phyloP scores from a whole-genome alignment of 2,329 filamentous ascomycete species.

The Aspergillus pseudoterreus region DNA sequence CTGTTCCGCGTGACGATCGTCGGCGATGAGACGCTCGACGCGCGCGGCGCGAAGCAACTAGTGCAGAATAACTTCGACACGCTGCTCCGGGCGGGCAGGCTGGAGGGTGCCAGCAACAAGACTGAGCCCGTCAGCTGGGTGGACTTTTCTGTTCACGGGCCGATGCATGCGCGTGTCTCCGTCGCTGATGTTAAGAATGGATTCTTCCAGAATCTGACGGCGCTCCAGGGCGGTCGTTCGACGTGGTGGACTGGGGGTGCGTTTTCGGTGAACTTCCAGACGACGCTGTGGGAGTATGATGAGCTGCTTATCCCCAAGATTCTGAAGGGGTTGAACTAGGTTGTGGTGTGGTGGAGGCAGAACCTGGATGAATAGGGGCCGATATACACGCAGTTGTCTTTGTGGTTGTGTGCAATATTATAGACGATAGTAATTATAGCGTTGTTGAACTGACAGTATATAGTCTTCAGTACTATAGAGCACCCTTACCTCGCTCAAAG shows the following conservation, averaged over 20 bases:
- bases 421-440: no score
- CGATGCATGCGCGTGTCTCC: slow-evolving; percentile 31
- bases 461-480: no score
- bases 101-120: slow-evolving; percentile 4
- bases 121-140: slow-evolving; percentile 17
- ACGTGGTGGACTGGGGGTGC: slow-evolving; percentile 34
- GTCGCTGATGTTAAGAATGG: slow-evolving; percentile 29
- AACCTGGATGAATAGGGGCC: no score
- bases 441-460: no score
- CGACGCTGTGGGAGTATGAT: slow-evolving; percentile 20
- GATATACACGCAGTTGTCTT: no score
- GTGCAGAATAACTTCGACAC: slow-evolving; percentile 16
- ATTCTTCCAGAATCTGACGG: slow-evolving; percentile 36
- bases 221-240: slow-evolving; percentile 36
- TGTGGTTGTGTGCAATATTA: no score
- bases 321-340: slow-evolving; percentile 10
- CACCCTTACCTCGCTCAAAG: no score
- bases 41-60: slow-evolving; percentile 11
- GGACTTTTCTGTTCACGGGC: slow-evolving; percentile 23
- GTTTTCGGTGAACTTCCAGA: slow-evolving; percentile 32
- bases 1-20: slow-evolving; percentile 21
- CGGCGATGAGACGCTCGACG: slow-evolving; percentile 14
- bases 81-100: slow-evolving; percentile 9
- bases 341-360: background rate
- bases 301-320: slow-evolving; percentile 19